phyloP scores from a whole-genome alignment of 257 asterid genomes.

The Linderniella brevidens region DNA sequence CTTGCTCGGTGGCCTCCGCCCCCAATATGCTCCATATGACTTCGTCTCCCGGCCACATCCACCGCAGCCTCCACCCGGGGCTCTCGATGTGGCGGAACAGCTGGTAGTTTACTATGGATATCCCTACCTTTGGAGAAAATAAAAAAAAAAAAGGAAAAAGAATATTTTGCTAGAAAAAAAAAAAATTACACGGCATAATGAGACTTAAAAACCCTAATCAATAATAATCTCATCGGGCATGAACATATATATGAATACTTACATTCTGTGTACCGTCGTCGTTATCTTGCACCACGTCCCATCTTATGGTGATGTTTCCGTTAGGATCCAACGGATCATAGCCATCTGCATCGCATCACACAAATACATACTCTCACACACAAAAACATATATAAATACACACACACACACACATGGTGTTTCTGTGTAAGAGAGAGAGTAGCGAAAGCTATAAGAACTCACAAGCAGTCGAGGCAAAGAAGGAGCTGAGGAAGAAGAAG shows the following conservation, averaged over 20 bases:
- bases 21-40: constrained; percentile 54
- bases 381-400: too few relatives aligned
- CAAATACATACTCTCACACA: too few relatives aligned
- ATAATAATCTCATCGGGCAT: too few relatives aligned
- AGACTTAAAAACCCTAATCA: too few relatives aligned
- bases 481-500: too few relatives aligned
- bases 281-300: constrained; percentile 44
- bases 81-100: constrained; percentile 51
- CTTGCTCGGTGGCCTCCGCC: constrained; percentile 66
- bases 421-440: too few relatives aligned
- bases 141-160: too few relatives aligned
- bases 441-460: too few relatives aligned
- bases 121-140: constrained; percentile 18
- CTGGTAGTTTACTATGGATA: constrained; percentile 50
- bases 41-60: constrained; percentile 47
- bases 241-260: constrained; percentile 9
- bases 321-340: constrained; percentile 72
- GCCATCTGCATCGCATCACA: constrained; percentile 91
- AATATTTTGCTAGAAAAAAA: too few relatives aligned
- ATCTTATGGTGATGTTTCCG: constrained; percentile 57
- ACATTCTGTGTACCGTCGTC: constrained; percentile 30
- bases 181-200: too few relatives aligned
- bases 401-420: too few relatives aligned
- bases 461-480: too few relatives aligned
- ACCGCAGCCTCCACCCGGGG: constrained; percentile 69